Percentiles rank a stretch among this genome's conserved stretches.
Evolutionary conservation across 176 grass and related monocot genomes (phyloP).

Genomic region (Hordeum vulgare): MorexV3_pseudomolecules_assembly NC_058522.1:104287237-104287736

Average conservation of each 20-base stretch:
- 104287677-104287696: neutral
- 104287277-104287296: neutral
- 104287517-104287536: neutral
- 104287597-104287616: neutral
- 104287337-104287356: too few relatives aligned
- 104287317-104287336: too few relatives aligned
- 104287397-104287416: too few relatives aligned
- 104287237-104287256: slow-evolving; percentile 92
- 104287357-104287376: too few relatives aligned
- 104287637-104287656: slow-evolving; percentile 4
- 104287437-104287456: too few relatives aligned
- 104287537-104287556: neutral
- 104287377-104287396: too few relatives aligned
- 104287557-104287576: slow-evolving; percentile 2
- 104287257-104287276: slow-evolving; percentile 47
- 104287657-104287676: slow-evolving; percentile 3
- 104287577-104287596: slow-evolving; percentile 7
- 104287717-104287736: neutral
- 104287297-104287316: too few relatives aligned
- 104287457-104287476: neutral
- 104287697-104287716: neutral
- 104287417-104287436: too few relatives aligned
- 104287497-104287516: neutral
- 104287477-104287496: neutral
- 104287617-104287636: neutral